phyloP scores from a whole-genome alignment of 257 asterid species.

The Gynochthodes officinalis region DNA sequence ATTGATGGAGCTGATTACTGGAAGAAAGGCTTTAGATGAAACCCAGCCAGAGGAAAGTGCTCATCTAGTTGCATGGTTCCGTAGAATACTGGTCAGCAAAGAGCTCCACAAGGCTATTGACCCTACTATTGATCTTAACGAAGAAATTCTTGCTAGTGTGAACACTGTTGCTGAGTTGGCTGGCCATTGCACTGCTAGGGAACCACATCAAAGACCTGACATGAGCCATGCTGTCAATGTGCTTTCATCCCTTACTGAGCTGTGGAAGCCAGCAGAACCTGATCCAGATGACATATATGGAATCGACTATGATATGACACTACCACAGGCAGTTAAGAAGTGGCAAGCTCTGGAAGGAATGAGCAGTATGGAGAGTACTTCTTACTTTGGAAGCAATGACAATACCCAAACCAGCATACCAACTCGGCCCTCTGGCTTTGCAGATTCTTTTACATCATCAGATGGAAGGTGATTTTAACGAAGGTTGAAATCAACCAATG shows the following conservation, averaged over 20 bases:
- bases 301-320: constrained; percentile 68
- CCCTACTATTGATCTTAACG: constrained; percentile 48
- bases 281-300: constrained; percentile 70
- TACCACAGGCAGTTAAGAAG: constrained; percentile 80
- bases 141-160: constrained; percentile 57
- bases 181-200: constrained; percentile 77
- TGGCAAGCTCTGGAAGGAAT: constrained; percentile 84
- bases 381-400: constrained; percentile 50
- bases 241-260: constrained; percentile 70
- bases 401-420: constrained; percentile 76
- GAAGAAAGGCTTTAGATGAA: constrained; percentile 66
- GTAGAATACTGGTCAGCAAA: constrained; percentile 56
- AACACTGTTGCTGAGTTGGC: constrained; percentile 73
- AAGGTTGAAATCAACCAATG: background rate
- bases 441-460: constrained; percentile 61
- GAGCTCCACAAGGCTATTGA: constrained; percentile 57
- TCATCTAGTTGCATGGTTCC: constrained; percentile 83
- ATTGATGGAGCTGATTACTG: constrained; percentile 78
- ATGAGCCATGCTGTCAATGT: constrained; percentile 82
- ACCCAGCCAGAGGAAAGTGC: constrained; percentile 53
- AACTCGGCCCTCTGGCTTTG: constrained; percentile 72
- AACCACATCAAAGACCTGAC: constrained; percentile 79
- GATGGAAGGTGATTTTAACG: constrained; percentile 58
- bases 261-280: constrained; percentile 79
- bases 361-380: constrained; percentile 50